Base-by-base conservation (phyloP, 2,329 filamentous ascomycete species). In the Leptographium wingfieldii region DNA sequence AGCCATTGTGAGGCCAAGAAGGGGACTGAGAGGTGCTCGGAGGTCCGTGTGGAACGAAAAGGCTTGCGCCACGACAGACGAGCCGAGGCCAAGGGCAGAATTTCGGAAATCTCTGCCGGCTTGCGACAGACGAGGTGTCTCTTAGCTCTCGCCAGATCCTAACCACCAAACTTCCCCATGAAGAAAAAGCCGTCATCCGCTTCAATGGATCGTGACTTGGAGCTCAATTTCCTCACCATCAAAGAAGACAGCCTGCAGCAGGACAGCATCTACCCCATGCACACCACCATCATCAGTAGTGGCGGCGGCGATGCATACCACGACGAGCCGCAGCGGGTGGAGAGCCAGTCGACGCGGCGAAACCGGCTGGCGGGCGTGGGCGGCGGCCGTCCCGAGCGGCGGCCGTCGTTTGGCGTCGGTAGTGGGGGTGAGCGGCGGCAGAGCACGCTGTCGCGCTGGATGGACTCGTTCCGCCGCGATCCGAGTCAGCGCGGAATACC, bases 391-490 rank as follows among this genome's bases (percentile, higher is more conserved):
- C 11, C n/a, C 35, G 54, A 57, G 6, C 59, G 63, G 11, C 64
- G 64, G 7, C 49, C 63, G 25, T 64, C 64, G 7, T 61, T 62
- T 43, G 64, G 63, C 51, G 19, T 63, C 7, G 61, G 64, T 58
- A 59, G 57, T 5, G 60, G 57, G 51, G 38, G 22, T 19, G 27
- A 51, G 10, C 59, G n/a, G 6, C 63, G 56, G 27, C 43, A 58
- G 9, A 60, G 62, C 43, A 58, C 58, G 38, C 16, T 66, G 11
- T 27, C 52, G 19, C 76, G 76, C 62, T 75, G 83, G 67, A 64
- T 84, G 66, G 80, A 86, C 71, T 79, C 80, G 70, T 87, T 88
- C 74, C 80, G 79, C 66, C 79, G 83, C 61, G 83, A 87, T 65
- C 80, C 82, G 9, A 70, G 71, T 64, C 72, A 74, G 59, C 74